Conservation (phyloP, 345 rosid species). For the Brassica carinata region DNA sequence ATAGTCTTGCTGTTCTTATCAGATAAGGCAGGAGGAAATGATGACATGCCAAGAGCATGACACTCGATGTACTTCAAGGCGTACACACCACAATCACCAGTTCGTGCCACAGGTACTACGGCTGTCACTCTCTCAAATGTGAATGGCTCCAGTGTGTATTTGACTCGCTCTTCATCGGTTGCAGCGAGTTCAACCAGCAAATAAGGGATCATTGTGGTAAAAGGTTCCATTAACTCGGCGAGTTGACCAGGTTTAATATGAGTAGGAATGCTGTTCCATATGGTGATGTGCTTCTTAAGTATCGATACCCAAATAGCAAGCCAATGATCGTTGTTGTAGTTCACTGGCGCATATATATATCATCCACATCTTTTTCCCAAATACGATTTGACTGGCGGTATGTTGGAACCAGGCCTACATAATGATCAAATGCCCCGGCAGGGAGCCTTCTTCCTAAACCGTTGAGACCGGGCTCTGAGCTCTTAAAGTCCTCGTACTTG, state of each 20-base stretch:
- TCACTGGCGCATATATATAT: neutral
- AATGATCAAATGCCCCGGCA: neutral
- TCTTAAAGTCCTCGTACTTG: neutral
- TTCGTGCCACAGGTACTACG: neutral
- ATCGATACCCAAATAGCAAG: neutral
- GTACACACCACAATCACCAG: neutral
- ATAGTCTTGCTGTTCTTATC: neutral
- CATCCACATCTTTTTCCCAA: neutral
- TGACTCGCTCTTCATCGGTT: neutral
- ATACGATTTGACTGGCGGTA: neutral
- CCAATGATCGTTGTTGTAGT: neutral
- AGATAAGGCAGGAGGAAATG: neutral
- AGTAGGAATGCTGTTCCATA: neutral
- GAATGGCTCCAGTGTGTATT: neutral
- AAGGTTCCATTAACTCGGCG: neutral
- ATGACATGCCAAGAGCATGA: neutral
- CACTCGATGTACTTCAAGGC: neutral
- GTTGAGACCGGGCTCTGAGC: neutral
- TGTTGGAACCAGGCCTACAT: neutral
- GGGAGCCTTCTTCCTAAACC: neutral
- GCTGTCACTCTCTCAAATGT: neutral
- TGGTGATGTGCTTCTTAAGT: neutral
- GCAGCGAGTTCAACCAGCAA: neutral
- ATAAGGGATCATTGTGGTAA: neutral
- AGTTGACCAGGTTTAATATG: neutral